These are phyloP conservation scores for Orychophragmus violaceus DNA, from an alignment of 345 rosid species.

Conservation along the genomic window DNA sequence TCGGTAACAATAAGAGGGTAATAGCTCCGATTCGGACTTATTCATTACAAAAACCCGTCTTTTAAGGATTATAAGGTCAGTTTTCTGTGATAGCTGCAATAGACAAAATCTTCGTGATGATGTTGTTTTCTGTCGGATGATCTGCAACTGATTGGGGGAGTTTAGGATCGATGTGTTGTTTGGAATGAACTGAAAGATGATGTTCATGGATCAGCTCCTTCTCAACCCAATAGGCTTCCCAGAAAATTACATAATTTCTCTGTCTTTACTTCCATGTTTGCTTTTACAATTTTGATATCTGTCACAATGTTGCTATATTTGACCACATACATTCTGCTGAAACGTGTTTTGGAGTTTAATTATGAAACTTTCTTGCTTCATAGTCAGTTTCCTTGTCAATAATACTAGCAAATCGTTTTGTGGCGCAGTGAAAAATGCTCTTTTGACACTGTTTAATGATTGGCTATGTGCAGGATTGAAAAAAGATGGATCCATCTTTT, in stretches of 20 bases:
- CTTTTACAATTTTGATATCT: background rate
- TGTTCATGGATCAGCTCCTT: background rate
- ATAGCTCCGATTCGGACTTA: no score
- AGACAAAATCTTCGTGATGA: background rate
- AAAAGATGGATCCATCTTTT: constrained; percentile 6
- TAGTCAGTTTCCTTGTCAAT: background rate
- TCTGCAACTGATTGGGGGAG: background rate
- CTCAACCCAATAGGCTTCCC: no score
- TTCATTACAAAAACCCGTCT: background rate
- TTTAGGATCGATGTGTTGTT: background rate
- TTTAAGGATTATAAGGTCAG: background rate
- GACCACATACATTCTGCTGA: background rate
- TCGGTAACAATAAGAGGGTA: no score
- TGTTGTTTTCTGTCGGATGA: background rate
- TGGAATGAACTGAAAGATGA: background rate
- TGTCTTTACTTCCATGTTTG: background rate
- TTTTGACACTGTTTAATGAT: background rate
- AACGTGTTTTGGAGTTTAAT: background rate
- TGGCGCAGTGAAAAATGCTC: background rate
- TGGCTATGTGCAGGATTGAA: constrained; percentile 5
- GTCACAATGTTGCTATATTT: background rate
- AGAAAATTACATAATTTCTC: background rate
- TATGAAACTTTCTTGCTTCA: background rate
- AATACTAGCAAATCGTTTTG: background rate
- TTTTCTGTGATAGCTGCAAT: background rate